phyloP scores from a whole-genome alignment of 78 protist genomes.

The Andalucia godoyi region DNA sequence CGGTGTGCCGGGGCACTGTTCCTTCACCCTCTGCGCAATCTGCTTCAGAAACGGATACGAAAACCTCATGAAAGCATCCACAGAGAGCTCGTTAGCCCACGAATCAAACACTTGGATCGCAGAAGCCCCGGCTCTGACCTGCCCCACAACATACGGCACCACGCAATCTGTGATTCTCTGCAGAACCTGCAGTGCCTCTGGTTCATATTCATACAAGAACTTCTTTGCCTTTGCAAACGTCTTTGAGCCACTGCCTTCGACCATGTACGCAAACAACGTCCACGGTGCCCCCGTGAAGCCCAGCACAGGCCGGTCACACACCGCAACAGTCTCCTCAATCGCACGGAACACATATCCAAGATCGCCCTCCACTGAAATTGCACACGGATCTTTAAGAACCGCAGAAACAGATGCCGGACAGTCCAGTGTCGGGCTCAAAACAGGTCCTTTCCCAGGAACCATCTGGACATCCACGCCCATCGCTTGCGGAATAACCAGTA shows the following conservation, averaged over 20 bases:
- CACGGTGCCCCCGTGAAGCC: constrained; percentile 61
- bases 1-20: constrained; percentile 43
- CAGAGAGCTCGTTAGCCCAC: constrained; percentile 64
- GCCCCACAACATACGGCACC: constrained; percentile 45
- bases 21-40: constrained; percentile 32
- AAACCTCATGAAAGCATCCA: constrained; percentile 26
- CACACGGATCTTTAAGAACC: not conserved
- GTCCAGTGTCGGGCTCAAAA: constrained; percentile 48
- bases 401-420: not conserved
- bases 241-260: constrained; percentile 71
- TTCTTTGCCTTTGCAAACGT: constrained; percentile 29
- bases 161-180: constrained; percentile 22
- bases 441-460: constrained; percentile 69
- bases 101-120: constrained; percentile 70
- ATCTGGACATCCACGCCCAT: constrained; percentile 52
- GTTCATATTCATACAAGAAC: constrained; percentile 46
- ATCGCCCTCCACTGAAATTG: not conserved
- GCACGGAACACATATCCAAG: constrained; percentile 36
- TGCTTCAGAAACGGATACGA: constrained; percentile 39
- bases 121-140: constrained; percentile 69
- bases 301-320: constrained; percentile 1
- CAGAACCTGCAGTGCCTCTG: constrained; percentile 42
- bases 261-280: constrained; percentile 77
- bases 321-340: constrained; percentile 37
- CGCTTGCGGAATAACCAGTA: constrained; percentile 70